Conservation (phyloP, 2,329 filamentous ascomycete species). For the Eurotiales sp. region DNA sequence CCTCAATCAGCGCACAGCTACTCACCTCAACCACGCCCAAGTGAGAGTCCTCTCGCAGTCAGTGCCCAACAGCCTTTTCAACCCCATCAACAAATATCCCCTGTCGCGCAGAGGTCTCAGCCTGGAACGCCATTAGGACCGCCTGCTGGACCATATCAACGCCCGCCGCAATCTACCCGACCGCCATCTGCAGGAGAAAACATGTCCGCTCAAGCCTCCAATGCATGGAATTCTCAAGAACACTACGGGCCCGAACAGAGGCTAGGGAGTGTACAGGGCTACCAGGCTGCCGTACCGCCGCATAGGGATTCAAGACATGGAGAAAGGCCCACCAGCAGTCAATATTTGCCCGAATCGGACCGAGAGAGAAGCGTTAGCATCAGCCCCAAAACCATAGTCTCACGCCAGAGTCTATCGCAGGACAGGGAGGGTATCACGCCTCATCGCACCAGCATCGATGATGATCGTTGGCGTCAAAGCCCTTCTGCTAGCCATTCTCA, state of each 20-base stretch:
- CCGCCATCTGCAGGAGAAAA: conserved; percentile 36
- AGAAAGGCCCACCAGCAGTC: conserved; percentile 23
- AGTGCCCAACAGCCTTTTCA: conserved; percentile 27
- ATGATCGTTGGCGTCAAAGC: conserved; percentile 27
- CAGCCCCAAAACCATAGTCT: conserved; percentile 65
- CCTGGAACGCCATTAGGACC: conserved; percentile 49
- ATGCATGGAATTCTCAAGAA: conserved; percentile 31
- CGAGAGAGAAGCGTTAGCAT: conserved; percentile 70
- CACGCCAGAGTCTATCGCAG: conserved; percentile 26
- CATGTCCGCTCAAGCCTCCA: conserved; percentile 28
- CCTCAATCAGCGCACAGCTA: conserved; percentile 32
- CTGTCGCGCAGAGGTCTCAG: conserved; percentile 39
- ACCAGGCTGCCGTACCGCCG: conserved; percentile 23
- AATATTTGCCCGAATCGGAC: conserved; percentile 54
- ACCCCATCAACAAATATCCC: conserved; percentile 35
- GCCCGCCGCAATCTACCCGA: conserved; percentile 34
- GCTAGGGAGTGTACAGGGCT: conserved; percentile 27
- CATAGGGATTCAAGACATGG: conserved; percentile 41
- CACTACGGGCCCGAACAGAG: conserved; percentile 23
- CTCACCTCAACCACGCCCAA: conserved; percentile 29
- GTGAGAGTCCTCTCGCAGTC: conserved; percentile 33
- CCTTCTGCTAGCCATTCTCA: conserved; percentile 19
- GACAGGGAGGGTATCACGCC: conserved; percentile 23
- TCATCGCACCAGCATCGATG: conserved; percentile 25
- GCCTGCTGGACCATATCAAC: conserved; percentile 31